Conservation (phyloP, 2,329 filamentous ascomycete species). For the Xylariales sp. region DNA sequence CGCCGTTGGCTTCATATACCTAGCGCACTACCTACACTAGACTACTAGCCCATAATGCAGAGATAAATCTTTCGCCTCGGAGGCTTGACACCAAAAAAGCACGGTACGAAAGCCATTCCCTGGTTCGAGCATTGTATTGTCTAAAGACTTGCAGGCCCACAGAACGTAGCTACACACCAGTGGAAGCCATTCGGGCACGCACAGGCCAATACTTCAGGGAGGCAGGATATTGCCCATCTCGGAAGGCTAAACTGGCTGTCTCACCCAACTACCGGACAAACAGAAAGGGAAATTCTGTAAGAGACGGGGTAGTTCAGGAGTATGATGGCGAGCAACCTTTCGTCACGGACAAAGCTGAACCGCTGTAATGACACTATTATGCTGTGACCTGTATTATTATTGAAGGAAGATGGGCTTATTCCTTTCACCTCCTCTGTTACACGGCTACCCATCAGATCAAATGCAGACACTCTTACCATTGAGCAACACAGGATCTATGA, state of each 20-base stretch:
- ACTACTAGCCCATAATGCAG: not conserved
- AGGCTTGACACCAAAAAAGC: not conserved
- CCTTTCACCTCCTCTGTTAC: slow-evolving; percentile 11
- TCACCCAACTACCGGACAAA: slow-evolving; percentile 10
- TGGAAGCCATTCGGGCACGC: slow-evolving; percentile 11
- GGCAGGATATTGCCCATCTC: not conserved
- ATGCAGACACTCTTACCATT: slow-evolving; percentile 6
- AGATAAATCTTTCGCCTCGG: not conserved
- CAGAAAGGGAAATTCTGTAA: not conserved
- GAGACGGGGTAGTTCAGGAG: not conserved
- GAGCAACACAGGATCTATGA: slow-evolving; percentile 27
- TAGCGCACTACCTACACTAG: not conserved
- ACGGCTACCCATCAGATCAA: slow-evolving; percentile 13
- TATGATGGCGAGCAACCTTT: not conserved
- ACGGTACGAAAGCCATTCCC: slow-evolving; percentile 2
- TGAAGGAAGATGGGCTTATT: slow-evolving; percentile 6
- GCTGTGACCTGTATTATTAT: not conserved
- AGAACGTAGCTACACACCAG: not conserved
- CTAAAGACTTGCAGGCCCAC: not conserved
- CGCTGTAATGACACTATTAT: slow-evolving; percentile 6
- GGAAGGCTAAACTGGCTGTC: slow-evolving; percentile 6
- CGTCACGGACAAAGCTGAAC: not conserved
- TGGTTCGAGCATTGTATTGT: slow-evolving; percentile 1
- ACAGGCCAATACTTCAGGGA: slow-evolving; percentile 9
- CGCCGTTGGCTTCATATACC: not conserved